These are phyloP conservation scores for Carex myosuroides DNA, from an alignment of 176 grass and related monocot genomes.

Conservation along the genomic window DNA sequence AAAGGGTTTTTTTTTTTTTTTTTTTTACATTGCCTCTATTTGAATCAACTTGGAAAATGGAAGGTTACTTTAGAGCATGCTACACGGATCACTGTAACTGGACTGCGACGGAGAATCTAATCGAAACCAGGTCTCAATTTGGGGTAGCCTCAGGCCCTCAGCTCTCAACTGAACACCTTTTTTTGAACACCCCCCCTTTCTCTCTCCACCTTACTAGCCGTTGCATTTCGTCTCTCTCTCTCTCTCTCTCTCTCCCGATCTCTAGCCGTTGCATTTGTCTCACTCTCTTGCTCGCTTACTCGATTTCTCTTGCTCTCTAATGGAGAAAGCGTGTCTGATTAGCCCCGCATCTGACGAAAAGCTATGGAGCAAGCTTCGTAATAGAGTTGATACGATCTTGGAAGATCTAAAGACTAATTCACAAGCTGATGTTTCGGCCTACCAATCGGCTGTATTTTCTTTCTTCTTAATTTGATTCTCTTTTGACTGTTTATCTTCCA, in stretches of 20 bases:
- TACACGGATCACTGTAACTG: background rate
- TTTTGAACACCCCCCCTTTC: background rate
- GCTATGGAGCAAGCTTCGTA: conserved; percentile 65
- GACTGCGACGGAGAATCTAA: background rate
- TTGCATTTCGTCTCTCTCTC: background rate
- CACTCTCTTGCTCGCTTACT: background rate
- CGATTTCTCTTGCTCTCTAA: background rate
- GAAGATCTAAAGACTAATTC: conserved; percentile 33
- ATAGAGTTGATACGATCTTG: conserved; percentile 71
- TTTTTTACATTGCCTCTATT: background rate
- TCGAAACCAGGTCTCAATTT: too few relatives aligned
- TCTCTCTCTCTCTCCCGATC: background rate
- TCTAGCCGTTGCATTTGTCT: conserved; percentile 10
- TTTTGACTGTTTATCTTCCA: background rate
- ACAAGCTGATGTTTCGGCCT: background rate
- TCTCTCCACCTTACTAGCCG: background rate
- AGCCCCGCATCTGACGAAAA: conserved; percentile 75
- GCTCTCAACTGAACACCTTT: background rate
- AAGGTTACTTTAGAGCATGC: background rate
- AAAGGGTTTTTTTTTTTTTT: background rate
- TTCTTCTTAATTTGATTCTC: background rate
- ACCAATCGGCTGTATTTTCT: background rate
- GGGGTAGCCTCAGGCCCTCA: background rate
- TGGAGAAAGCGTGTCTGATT: conserved; percentile 44
- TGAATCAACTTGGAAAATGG: too few relatives aligned